A percentile compares a stretch with the other conserved stretches of the same genome.
Evolutionary conservation across 176 grass and related monocot genomes (phyloP).

Genomic region (Triticum urartu): DNA sequence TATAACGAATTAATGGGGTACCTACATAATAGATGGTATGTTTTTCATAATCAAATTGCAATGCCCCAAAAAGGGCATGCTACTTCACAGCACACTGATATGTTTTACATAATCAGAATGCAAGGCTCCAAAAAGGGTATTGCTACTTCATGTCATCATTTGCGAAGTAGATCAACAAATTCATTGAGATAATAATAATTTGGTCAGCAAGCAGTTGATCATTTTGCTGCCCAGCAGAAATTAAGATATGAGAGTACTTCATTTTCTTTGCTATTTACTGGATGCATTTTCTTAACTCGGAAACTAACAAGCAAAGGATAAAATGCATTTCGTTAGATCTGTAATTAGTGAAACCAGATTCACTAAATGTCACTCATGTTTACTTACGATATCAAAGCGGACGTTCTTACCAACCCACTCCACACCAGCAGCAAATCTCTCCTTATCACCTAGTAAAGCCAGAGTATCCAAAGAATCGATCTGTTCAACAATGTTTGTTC

Average conservation of each 20-base stretch:
- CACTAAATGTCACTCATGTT: constrained; percentile 25
- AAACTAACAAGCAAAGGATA: not conserved
- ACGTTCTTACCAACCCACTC: constrained; percentile 95
- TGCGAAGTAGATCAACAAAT: constrained; percentile 7
- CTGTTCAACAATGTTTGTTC: constrained; percentile 39
- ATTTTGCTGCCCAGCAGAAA: constrained; percentile 15
- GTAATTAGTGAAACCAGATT: constrained; percentile 32
- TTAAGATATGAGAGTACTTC: not conserved
- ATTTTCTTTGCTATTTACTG: not conserved
- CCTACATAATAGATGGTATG: not conserved
- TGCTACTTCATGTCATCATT: not conserved
- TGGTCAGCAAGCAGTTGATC: constrained; percentile 7
- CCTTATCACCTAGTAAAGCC: constrained; percentile 77
- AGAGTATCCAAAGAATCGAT: constrained; percentile 96
- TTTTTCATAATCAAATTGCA: no score
- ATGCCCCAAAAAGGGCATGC: not conserved
- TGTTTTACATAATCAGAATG: no score
- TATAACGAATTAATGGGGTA: not conserved
- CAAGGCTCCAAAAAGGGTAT: not conserved
- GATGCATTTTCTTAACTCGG: not conserved
- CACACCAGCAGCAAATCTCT: constrained; percentile 75
- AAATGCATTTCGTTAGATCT: not conserved
- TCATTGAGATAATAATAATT: not conserved
- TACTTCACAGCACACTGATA: not conserved
- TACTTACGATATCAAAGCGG: constrained; percentile 93